Evolutionary conservation across 805 yeast genomes (phyloP), one percentile per base, ranked within the genome.

Genomic region (Starmerella stellata): DNA sequence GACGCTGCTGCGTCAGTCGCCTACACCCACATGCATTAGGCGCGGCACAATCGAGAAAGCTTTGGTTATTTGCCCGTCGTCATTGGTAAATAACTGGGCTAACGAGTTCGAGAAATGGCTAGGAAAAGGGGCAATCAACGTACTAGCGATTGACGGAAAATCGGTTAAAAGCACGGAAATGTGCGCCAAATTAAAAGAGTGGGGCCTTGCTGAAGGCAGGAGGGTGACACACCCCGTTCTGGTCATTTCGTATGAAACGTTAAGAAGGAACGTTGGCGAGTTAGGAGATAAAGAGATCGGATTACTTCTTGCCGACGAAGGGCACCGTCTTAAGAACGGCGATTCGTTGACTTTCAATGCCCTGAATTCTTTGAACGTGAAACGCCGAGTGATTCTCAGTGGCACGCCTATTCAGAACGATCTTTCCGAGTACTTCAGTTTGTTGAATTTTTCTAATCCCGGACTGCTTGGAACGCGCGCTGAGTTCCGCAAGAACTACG

Each of bases 351-450:
- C 98, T 0, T 87, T 83, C 50, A 80, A 81, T 0, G 81, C 95
- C 0, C 65, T 87, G 30, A 75, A 81, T 51, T 69, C 82, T n/a
- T 66, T 90, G 39, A 72, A 77, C 37, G 87, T 93, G 54, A 74
- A 76, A 36, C 66, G 98, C 51, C 67, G 98, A 41, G 95, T 87
- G 5, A 87, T 87, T 46, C 61, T 87, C 18, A 81, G 95, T 1
- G 98, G 98, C 29, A 87, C 98, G 0, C 98, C 98, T 1, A 85
- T 87, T 46, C 98, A 87, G 57, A 87, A 87, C 51, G 96, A 87
- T 61, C 63, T 87, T 27, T 76, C 93, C 0, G 98, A 87, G 58
- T 87, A 87, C 59, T 90, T 83, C 53, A 80, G 96, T 1, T 60
- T 87, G 37, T 62, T 90, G 43, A 80, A 75, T 51, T 87, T 87